phyloP scores from a whole-genome alignment of 2,329 filamentous ascomycete species.

The Hypoxylon sp. region DNA sequence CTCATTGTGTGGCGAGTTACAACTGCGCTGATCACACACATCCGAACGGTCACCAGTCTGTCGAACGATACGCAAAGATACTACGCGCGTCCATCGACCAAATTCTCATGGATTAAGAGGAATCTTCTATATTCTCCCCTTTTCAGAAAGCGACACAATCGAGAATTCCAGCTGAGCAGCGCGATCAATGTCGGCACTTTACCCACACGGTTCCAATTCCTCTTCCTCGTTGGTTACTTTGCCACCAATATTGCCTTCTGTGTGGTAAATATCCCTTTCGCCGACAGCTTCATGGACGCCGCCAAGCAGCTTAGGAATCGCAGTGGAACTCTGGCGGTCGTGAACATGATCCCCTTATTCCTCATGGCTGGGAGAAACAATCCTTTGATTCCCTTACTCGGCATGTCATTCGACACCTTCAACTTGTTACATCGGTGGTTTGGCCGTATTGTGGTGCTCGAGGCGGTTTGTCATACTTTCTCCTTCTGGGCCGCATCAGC shows the following conservation, averaged over 20 bases:
- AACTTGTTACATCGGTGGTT: slow-evolving; percentile 87
- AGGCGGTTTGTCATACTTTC: slow-evolving; percentile 75
- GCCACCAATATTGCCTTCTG: slow-evolving; percentile 83
- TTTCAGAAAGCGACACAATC: slow-evolving; percentile 80
- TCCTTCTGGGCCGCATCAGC: slow-evolving; percentile 67
- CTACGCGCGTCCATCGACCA: slow-evolving; percentile 72
- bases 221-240: slow-evolving; percentile 77
- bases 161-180: slow-evolving; percentile 75
- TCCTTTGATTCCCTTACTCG: slow-evolving; percentile 77
- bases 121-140: slow-evolving; percentile 79
- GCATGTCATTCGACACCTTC: slow-evolving; percentile 85
- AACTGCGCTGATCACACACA: slow-evolving; percentile 72
- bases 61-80: slow-evolving; percentile 84
- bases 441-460: slow-evolving; percentile 79
- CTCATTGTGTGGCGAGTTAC: slow-evolving; percentile 77
- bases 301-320: slow-evolving; percentile 72
- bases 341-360: slow-evolving; percentile 85
- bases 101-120: slow-evolving; percentile 73
- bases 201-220: slow-evolving; percentile 81
- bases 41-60: slow-evolving; percentile 80
- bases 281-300: slow-evolving; percentile 59
- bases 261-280: slow-evolving; percentile 73
- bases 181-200: slow-evolving; percentile 81
- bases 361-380: slow-evolving; percentile 83
- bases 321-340: slow-evolving; percentile 75